These are phyloP conservation scores for Chytriomyces sp. DNA, from an alignment of 192 early-diverging fungal species.

Conservation along the genomic window DNA sequence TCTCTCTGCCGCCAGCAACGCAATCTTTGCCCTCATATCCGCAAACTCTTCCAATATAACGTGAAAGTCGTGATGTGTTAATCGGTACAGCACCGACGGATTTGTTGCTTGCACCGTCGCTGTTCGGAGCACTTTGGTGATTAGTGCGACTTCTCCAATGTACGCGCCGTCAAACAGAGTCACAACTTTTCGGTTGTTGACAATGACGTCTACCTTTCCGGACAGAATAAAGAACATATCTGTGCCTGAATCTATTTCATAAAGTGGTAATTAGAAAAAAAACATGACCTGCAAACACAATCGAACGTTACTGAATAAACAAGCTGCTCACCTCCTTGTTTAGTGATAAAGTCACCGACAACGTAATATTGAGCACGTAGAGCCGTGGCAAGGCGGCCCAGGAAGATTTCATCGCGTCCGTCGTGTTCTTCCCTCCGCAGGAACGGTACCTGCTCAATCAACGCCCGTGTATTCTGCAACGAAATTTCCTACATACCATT, in stretches of 20 bases:
- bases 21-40: slow-evolving; percentile 16
- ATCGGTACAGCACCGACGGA: slow-evolving; percentile 16
- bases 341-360: slow-evolving; percentile 29
- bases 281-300: too few species aligned
- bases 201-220: slow-evolving; percentile 32
- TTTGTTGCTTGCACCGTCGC: slow-evolving; percentile 14
- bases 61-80: slow-evolving; percentile 15
- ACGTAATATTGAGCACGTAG: slow-evolving; percentile 35
- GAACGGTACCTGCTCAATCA: slow-evolving; percentile 54
- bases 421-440: slow-evolving; percentile 42
- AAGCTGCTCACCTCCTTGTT: slow-evolving; percentile 17
- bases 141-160: not conserved
- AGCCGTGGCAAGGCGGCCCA: slow-evolving; percentile 45
- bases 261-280: too few species aligned
- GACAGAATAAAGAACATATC: slow-evolving; percentile 51
- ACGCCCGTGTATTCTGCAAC: slow-evolving; percentile 46
- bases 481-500: slow-evolving; percentile 46
- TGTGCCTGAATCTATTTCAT: slow-evolving; percentile 42
- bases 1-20: slow-evolving; percentile 4
- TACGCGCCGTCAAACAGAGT: slow-evolving; percentile 16
- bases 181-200: slow-evolving; percentile 22
- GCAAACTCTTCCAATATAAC: slow-evolving; percentile 7
- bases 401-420: slow-evolving; percentile 52
- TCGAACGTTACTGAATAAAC: not conserved
- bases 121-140: not conserved